A percentile compares a stretch with the other conserved stretches of the same genome.
Conservation (phyloP, 2,329 filamentous ascomycete genomes). For the Claviceps arundinis region DNA sequence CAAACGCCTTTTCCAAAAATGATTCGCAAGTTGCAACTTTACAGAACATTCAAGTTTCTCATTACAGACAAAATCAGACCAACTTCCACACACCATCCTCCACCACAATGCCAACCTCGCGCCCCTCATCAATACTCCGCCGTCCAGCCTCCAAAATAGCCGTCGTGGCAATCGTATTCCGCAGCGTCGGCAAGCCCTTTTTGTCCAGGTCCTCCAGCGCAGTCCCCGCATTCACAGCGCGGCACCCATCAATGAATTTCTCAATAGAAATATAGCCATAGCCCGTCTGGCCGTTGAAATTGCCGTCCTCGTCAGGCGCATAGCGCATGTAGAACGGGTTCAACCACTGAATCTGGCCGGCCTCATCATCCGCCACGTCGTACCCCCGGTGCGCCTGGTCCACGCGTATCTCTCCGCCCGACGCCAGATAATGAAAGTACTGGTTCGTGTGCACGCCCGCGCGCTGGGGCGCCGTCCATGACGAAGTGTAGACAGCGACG, state of each 20-base stretch:
- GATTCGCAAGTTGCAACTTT: no score
- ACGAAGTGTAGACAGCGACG: conserved; percentile 84
- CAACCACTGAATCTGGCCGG: conserved; percentile 63
- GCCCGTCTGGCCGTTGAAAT: conserved; percentile 81
- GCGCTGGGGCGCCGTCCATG: conserved; percentile 85
- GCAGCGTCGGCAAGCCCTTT: conserved; percentile 70
- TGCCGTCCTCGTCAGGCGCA: conserved; percentile 85
- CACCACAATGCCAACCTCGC: conserved; percentile 61
- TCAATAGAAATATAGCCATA: conserved; percentile 93
- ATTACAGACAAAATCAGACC: conserved; percentile 18
- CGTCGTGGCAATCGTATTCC: conserved; percentile 82
- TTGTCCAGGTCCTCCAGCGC: conserved; percentile 66
- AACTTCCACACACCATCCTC: conserved; percentile 56
- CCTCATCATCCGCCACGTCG: conserved; percentile 75
- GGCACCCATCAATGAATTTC: conserved; percentile 86
- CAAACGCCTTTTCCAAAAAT: no score
- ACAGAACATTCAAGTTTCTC: no score
- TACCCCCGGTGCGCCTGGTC: conserved; percentile 93
- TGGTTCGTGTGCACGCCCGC: conserved; percentile 95
- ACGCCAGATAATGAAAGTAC: conserved; percentile 89
- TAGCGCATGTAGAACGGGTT: conserved; percentile 97
- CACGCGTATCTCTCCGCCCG: conserved; percentile 71
- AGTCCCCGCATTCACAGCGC: conserved; percentile 61
- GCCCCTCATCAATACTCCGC: conserved; percentile 68
- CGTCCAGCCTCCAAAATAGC: conserved; percentile 83